Evolutionary conservation across 306 rosid species (phyloP).

Genomic region (barrel medic (Medicago truncatula)): DNA sequence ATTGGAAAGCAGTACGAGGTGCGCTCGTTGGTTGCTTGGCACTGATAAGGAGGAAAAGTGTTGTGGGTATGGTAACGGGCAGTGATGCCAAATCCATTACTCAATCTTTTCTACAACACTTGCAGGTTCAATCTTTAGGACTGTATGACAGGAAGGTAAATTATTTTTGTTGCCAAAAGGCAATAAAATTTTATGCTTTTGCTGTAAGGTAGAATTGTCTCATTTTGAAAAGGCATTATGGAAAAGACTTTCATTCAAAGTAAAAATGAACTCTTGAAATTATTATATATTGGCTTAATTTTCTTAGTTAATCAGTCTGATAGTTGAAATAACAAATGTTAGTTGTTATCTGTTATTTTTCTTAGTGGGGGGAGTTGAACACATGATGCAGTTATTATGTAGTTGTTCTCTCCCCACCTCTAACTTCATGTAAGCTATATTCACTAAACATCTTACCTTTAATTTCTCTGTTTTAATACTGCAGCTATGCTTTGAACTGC

Average conservation of each 20-base stretch:
- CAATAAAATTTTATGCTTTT: constrained; percentile 33
- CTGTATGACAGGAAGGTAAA: constrained; percentile 88
- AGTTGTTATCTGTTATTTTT: no score
- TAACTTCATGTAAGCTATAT: constrained; percentile 27
- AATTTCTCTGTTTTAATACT: constrained; percentile 44
- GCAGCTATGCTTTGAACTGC: constrained; percentile 94
- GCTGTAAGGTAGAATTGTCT: constrained; percentile 26
- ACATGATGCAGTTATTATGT: background rate
- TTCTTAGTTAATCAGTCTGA: constrained; percentile 19
- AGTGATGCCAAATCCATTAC: constrained; percentile 79
- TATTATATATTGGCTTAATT: background rate
- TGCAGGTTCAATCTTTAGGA: constrained; percentile 89
- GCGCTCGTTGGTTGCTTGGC: constrained; percentile 97
- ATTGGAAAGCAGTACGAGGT: constrained; percentile 96
- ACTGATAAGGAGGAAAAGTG: constrained; percentile 69
- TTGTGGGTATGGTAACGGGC: constrained; percentile 61
- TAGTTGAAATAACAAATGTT: background rate
- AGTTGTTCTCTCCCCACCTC: background rate
- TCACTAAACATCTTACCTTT: constrained; percentile 32
- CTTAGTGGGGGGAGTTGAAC: background rate
- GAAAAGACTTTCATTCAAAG: background rate
- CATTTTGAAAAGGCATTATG: background rate
- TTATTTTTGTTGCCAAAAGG: constrained; percentile 22
- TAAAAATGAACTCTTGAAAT: background rate
- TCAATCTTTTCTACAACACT: constrained; percentile 60